Conservation (phyloP, 345 rosid genomes). For the Pugionium cornutum region DNA sequence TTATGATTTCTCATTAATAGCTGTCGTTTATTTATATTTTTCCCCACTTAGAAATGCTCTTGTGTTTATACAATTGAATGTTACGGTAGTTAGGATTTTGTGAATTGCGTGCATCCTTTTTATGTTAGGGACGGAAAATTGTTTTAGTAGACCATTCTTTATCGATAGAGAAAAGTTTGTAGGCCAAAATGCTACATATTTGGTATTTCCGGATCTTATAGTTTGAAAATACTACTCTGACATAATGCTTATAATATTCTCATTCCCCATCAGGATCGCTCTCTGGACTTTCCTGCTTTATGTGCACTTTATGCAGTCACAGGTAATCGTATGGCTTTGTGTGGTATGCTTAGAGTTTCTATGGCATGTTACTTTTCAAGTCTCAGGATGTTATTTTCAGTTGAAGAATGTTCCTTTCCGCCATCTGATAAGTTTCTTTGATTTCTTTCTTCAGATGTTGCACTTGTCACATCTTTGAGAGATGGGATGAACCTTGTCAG, state of each 20-base stretch:
- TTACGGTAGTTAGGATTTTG: neutral
- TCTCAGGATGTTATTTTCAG: neutral
- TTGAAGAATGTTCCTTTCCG: conserved; percentile 15
- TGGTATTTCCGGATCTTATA: conserved; percentile 14
- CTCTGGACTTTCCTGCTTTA: conserved; percentile 77
- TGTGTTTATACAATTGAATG: conserved; percentile 2
- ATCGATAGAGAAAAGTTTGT: conserved; percentile 5
- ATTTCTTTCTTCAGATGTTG: conserved; percentile 64
- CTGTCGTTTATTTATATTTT: neutral
- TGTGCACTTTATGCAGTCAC: conserved; percentile 98
- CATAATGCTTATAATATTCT: conserved; percentile 29
- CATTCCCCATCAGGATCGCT: conserved; percentile 74
- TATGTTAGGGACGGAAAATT: conserved; percentile 2
- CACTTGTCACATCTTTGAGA: conserved; percentile 95
- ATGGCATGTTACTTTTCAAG: conserved; percentile 14
- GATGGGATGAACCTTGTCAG: conserved; percentile 99
- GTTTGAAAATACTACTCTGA: conserved; percentile 14
- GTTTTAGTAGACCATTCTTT: conserved; percentile 2
- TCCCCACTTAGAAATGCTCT: neutral
- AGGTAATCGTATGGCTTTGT: conserved; percentile 50
- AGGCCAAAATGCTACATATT: neutral
- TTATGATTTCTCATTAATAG: conserved; percentile 9
- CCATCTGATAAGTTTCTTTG: conserved; percentile 22
- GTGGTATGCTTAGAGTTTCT: conserved; percentile 18
- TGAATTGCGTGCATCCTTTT: conserved; percentile 10